Percentiles rank a stretch among this genome's conserved stretches.
Conservation (phyloP, 148 eudicot genomes). For the Linanthus parryae region DNA sequence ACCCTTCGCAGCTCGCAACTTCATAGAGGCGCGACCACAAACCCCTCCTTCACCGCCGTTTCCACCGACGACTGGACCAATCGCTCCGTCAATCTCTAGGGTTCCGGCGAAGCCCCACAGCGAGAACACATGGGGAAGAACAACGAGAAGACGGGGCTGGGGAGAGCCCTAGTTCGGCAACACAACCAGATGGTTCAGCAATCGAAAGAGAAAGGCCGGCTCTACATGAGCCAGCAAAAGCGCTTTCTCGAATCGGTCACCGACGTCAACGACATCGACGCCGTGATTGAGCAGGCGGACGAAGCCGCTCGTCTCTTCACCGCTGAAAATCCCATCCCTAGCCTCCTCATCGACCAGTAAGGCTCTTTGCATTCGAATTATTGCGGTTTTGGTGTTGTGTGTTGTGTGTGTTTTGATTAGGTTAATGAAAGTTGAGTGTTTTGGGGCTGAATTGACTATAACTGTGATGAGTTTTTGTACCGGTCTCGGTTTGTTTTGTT, state of each 20-base stretch:
- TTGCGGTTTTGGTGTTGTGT: neutral
- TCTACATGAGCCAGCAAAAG: constrained; percentile 54
- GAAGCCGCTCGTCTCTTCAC: constrained; percentile 64
- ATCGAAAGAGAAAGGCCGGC: constrained; percentile 59
- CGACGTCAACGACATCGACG: constrained; percentile 86
- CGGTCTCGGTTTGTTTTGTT: no score
- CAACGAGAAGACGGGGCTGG: constrained; percentile 68
- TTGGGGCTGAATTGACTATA: no score
- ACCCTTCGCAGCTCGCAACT: no score
- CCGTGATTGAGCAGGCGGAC: constrained; percentile 78
- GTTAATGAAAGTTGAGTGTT: no score
- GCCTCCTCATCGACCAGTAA: constrained; percentile 54
- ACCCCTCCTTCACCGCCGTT: no score
- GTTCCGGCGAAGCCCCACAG: neutral
- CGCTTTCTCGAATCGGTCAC: constrained; percentile 71
- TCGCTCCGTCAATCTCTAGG: no score
- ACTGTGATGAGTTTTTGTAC: no score
- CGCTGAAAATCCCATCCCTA: constrained; percentile 41
- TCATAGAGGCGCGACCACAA: no score
- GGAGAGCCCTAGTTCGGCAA: constrained; percentile 86
- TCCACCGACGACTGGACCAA: no score
- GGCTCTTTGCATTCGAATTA: constrained; percentile 2
- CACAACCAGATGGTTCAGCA: constrained; percentile 77
- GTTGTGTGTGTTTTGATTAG: neutral
- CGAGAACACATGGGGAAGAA: constrained; percentile 57